Conservation (phyloP, 352 stramenopile species). For the Pythium folliculosum region DNA sequence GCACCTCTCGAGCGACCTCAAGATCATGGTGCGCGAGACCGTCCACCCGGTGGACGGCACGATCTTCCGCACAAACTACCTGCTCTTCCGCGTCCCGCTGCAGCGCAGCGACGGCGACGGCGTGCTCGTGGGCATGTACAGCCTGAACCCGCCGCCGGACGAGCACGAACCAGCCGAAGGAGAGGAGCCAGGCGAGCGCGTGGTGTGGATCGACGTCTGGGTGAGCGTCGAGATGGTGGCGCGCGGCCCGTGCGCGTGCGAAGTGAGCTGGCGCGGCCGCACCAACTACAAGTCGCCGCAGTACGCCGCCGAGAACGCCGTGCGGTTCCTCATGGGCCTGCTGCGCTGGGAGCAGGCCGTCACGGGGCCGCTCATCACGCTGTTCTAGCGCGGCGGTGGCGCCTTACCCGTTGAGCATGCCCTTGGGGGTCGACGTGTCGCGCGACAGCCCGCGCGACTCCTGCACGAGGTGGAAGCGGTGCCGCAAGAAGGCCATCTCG, state of each 20-base stretch:
- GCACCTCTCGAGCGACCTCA: conserved; percentile 30
- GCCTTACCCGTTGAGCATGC: conserved; percentile 17
- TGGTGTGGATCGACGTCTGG: conserved; percentile 40
- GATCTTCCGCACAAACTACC: conserved; percentile 42
- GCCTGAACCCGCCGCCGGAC: conserved; percentile 35
- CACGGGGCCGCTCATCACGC: conserved; percentile 20
- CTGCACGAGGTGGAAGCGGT: conserved; percentile 81
- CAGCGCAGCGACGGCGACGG: conserved; percentile 8
- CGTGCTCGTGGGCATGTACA: conserved; percentile 36
- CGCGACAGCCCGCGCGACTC: conserved; percentile 63
- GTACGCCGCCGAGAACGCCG: conserved; percentile 32
- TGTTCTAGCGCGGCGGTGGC: conserved; percentile 27
- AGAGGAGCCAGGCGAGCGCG: conserved; percentile 14
- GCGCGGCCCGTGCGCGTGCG: neutral
- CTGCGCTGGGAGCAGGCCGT: conserved; percentile 26
- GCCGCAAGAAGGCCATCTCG: conserved; percentile 80
- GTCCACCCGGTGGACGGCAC: conserved; percentile 34
- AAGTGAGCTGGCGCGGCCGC: conserved; percentile 23
- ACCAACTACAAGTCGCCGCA: conserved; percentile 34
- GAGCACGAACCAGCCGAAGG: conserved; percentile 10
- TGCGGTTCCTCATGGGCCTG: conserved; percentile 31
- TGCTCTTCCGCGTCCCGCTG: conserved; percentile 30
- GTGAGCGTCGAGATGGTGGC: conserved; percentile 35
- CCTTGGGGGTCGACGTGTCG: conserved; percentile 48
- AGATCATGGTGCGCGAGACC: conserved; percentile 40